Evolutionary conservation across 306 rosid genomes (phyloP).

Genomic region (Fragaria vesca): DNA sequence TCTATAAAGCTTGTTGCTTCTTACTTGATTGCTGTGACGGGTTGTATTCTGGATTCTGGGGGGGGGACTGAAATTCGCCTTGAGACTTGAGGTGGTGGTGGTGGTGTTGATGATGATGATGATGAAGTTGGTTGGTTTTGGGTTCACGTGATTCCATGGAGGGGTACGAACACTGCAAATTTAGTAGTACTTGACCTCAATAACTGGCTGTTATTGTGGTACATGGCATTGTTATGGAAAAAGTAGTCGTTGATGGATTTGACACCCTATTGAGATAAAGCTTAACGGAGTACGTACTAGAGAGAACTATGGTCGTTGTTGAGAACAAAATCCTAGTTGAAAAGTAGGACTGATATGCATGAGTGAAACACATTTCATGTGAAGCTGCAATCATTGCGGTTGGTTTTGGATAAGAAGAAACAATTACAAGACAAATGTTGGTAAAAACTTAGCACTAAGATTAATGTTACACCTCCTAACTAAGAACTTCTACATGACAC

Average conservation of each 20-base stretch:
- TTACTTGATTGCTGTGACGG: constrained; percentile 9
- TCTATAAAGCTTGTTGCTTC: neutral
- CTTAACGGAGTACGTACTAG: constrained; percentile 3
- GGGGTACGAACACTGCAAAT: constrained; percentile 43
- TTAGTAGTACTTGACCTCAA: constrained; percentile 24
- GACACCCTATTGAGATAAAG: constrained; percentile 33
- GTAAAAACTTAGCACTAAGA: neutral
- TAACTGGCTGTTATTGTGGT: constrained; percentile 43
- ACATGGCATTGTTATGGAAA: neutral
- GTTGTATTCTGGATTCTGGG: neutral
- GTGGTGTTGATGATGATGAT: constrained; percentile 15
- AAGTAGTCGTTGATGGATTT: constrained; percentile 44
- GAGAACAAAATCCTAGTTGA: neutral
- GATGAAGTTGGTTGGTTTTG: constrained; percentile 44
- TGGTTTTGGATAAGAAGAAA: neutral
- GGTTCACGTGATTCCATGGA: constrained; percentile 62
- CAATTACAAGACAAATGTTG: neutral
- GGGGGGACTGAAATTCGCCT: neutral
- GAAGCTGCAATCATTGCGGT: neutral
- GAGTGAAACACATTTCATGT: neutral
- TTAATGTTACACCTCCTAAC: neutral
- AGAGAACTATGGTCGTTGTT: constrained; percentile 3
- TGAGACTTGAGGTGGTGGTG: neutral
- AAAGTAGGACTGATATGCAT: neutral
- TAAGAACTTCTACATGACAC: neutral